A percentile compares a stretch with the other conserved stretches of the same genome.
Conservation (phyloP, 2,329 filamentous ascomycete species). For the Dactylellina leptospora region DNA sequence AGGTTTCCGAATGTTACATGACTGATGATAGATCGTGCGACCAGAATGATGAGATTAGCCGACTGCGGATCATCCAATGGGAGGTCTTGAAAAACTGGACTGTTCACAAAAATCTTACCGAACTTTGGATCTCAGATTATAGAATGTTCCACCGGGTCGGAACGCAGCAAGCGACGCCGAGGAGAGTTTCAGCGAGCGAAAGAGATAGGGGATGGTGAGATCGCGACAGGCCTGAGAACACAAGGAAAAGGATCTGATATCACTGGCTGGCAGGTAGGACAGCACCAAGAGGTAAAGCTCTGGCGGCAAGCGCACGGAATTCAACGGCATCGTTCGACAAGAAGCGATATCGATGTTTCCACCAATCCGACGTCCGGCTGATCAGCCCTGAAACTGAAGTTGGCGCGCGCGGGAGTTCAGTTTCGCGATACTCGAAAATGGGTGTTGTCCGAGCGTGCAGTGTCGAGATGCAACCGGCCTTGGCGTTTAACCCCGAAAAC, state of each 20-base stretch:
- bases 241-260: conserved; percentile 14
- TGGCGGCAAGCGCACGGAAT: background rate
- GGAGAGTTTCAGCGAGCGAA: conserved; percentile 4
- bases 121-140: conserved; percentile 19
- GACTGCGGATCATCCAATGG: background rate
- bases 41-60: background rate
- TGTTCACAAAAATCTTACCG: conserved; percentile 13
- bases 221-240: conserved; percentile 19
- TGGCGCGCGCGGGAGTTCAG: no score
- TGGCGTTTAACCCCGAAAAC: no score
- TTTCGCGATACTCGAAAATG: background rate
- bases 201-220: conserved; percentile 14
- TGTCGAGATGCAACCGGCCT: no score
- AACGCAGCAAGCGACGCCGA: conserved; percentile 6
- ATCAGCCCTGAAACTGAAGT: no score
- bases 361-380: no score
- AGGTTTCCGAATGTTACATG: conserved; percentile 3
- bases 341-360: no score
- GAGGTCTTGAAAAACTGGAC: background rate
- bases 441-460: background rate
- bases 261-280: background rate
- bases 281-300: conserved; percentile 20
- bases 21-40: background rate
- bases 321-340: background rate
- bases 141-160: background rate